Base-by-base conservation (phyloP, 2,329 filamentous ascomycete genomes). In the Botrytis hyacinthi region DNA sequence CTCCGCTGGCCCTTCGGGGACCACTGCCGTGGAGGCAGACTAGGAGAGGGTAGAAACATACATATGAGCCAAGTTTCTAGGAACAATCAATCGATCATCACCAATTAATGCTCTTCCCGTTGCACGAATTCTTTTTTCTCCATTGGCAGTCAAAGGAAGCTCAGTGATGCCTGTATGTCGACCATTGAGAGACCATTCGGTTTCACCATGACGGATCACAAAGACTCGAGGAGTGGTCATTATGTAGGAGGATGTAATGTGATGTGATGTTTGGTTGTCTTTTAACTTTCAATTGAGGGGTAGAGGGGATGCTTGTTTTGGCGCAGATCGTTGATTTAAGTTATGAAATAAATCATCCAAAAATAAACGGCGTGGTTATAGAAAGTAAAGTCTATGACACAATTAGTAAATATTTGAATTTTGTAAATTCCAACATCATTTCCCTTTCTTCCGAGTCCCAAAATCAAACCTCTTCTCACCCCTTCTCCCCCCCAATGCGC, bases 121-220 rank as follows among this genome's bases (percentile, higher is more conserved):
- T 2, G 92, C 90, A 73, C 84, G 85, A 74, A 95, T 88, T 74
- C 92, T 87, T 81, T 89, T 92, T 85, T 94, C 92, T 70, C 95
- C 95, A 80, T 93, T 92, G 69, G 87, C 84, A 0, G 95, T 98
- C 54, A 98, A 86, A 1, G 94, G 91, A 6, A 98, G 92, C 80
- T 98, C 95, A n/a, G 92, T 93, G 42, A 85, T 87, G 70, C 94
- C 92, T 0, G 95, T 98, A 83, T 98, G 93, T 70, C 90, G 88
- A 73, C 94, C 95, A 78, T 92, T 92, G 66, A 97, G 89, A 8
- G 93, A 97, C 95, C 95, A 98, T 85, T 97, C 94, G 6, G 95
- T 98, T 85, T 98, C 94, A 83, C 95, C 95, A 81, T 98, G 95
- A 78, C 95, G 93, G 81, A 94, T 84, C 78, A 96, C 89, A 85